Evolutionary conservation across 805 yeast genomes (phyloP), one percentile per base, ranked within the genome.

Genomic region (Candida odintsovae): DNA sequence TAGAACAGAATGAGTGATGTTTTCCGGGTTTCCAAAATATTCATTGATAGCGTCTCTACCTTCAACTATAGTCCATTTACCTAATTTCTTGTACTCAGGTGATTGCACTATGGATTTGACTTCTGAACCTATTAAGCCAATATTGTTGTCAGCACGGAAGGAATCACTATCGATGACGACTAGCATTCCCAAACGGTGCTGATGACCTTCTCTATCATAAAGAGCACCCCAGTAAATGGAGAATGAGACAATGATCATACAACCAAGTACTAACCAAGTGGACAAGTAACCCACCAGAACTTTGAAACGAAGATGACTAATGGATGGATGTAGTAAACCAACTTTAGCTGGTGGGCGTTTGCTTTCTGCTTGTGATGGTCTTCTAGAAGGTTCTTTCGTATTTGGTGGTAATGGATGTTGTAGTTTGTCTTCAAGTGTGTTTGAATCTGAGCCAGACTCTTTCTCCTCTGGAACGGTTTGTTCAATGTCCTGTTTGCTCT

Each of bases 81-180:
- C 71, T 0, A 78, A 67, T 2, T 69, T 69, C 83, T 84, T 77
- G 51, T 69, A 77, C n/a, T 68, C 50, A 52, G 76, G 74, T 43
- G 70, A 71, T 49, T 69, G 72, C 13, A 82, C 68, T 37, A 64
- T 57, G 16, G 69, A 43, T 18, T 52, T 39, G 19, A 77, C 55
- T 51, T 72, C 71, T 6, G 66, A 49, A 22, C 63, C 55, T 40
- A 65, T 49, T 13, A 53, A 43, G 2, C 53, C 49, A 12, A 38
- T 29, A 19, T 40, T 19, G 6, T 43, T 15, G n/a, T 50, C 55
- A 20, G 49, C 68, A 22, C 50, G 21, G 5, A 46, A 42, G 8
- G 54, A 49, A 29, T 57, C 63, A 46, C 68, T 72, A 42, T 65
- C 68, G 31, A 65, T 53, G 13, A 69, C 63, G 20, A 66, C 63